Evolutionary conservation across 2,329 filamentous ascomycete species (phyloP), one percentile per base, ranked within the genome.

Genomic region (Calcarisporium arbuscula): DNA sequence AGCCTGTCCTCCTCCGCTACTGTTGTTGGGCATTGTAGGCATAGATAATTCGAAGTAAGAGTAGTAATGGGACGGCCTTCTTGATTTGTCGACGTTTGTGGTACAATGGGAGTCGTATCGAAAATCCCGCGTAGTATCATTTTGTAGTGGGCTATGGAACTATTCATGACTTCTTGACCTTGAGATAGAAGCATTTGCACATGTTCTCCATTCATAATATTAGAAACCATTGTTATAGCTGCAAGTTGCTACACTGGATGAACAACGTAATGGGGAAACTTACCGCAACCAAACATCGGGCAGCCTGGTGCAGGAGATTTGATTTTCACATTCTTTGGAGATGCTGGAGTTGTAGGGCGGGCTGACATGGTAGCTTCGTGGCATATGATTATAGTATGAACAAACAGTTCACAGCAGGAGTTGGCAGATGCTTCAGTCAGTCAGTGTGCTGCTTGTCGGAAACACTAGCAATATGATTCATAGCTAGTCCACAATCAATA

Each of bases 11-110:
- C 74, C 43, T 79, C 74, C 10, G 73, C 74, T 39, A 82, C 72
- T 16, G 83, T 84, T 32, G 67, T 72, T 9, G 81, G 77, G 50
- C 85, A 90, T 58, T 86, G 82, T 31, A 86, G 59, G 49, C 82
- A 86, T 18, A 86, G 69, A 52, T 80, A 85, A 49, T 82, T 83
- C 30, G 79, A 72, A 11, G 78, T 81, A 38, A 83, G 58, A 6
- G 73, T 76, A 8, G 77, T 80, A 42, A 77, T 59, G 30, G 74
- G 62, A 29, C 66, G 64, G 36, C 73, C 72, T 38, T 81, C 74
- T 19, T 65, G 49, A 31, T 64, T 65, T 45, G 74, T 81, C 39
- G 71, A 77, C 6, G 77, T 85, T 57, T 83, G 82, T 18, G 73
- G 70, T 30, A 81, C 72, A 51, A 80, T 68, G 34, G 73, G 77